Evolutionary conservation across 306 rosid genomes (phyloP).

Genomic region (Casuarina cunninghamiana): DNA sequence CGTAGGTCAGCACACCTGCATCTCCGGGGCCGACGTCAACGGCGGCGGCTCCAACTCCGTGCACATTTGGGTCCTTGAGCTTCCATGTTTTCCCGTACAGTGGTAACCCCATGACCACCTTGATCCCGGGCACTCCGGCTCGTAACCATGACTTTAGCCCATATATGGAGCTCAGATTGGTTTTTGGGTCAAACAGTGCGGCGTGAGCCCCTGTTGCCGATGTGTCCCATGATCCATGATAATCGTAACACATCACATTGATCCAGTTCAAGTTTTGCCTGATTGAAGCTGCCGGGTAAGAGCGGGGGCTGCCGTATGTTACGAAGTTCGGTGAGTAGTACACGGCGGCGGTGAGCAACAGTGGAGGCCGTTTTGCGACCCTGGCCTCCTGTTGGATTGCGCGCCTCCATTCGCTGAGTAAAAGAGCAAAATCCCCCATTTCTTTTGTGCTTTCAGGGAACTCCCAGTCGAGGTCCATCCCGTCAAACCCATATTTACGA

Average conservation of each 20-base stretch:
- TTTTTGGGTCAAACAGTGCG: slow-evolving; percentile 46
- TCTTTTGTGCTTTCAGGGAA: slow-evolving; percentile 48
- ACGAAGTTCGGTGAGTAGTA: slow-evolving; percentile 52
- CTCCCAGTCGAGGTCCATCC: slow-evolving; percentile 81
- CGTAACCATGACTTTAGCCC: slow-evolving; percentile 70
- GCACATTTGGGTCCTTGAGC: slow-evolving; percentile 36
- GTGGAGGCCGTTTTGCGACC: slow-evolving; percentile 25
- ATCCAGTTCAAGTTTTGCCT: slow-evolving; percentile 54
- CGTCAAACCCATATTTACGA: slow-evolving; percentile 58
- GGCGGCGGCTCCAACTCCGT: slow-evolving; percentile 44
- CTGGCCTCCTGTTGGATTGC: slow-evolving; percentile 35
- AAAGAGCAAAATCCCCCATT: slow-evolving; percentile 39
- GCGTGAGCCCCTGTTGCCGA: slow-evolving; percentile 40
- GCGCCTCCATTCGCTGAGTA: slow-evolving; percentile 41
- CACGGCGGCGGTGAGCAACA: slow-evolving; percentile 65
- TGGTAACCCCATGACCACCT: slow-evolving; percentile 66
- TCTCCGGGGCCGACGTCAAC: slow-evolving; percentile 59
- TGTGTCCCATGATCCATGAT: slow-evolving; percentile 51
- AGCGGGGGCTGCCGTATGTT: slow-evolving; percentile 8
- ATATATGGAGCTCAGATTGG: slow-evolving; percentile 27
- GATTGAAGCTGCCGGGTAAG: slow-evolving; percentile 45
- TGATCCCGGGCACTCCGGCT: slow-evolving; percentile 34
- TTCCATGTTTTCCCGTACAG: slow-evolving; percentile 65
- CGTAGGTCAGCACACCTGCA: slow-evolving; percentile 31
- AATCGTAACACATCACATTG: slow-evolving; percentile 62